Evolutionary conservation across 1,284 basidiomycete genomes (phyloP).

Genomic region (Microbotryum violaceum): DNA sequence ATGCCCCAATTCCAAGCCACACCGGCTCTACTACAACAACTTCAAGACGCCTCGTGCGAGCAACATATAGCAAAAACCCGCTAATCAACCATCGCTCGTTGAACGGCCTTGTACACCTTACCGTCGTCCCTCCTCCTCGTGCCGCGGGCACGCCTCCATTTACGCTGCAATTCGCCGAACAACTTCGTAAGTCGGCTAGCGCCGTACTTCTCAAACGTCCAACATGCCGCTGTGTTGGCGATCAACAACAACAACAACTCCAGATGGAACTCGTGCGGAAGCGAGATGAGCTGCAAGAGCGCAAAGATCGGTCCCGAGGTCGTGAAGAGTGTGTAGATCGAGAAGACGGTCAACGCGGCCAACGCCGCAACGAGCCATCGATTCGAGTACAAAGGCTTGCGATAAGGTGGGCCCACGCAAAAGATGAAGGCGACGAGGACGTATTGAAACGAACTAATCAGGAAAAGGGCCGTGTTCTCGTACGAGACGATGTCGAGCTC

Average conservation of each 20-base stretch:
- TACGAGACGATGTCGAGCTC: slow-evolving; percentile 83
- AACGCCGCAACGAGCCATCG: slow-evolving; percentile 67
- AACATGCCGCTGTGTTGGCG: slow-evolving; percentile 64
- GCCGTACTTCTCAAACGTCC: slow-evolving; percentile 58
- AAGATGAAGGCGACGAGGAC: slow-evolving; percentile 94
- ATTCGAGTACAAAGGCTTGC: slow-evolving; percentile 91
- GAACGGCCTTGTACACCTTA: slow-evolving; percentile 49
- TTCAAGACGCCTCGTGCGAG: neutral
- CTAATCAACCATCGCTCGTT: slow-evolving; percentile 44
- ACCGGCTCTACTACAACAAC: neutral
- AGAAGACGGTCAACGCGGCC: slow-evolving; percentile 59
- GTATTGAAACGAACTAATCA: slow-evolving; percentile 97
- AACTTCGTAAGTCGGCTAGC: slow-evolving; percentile 24
- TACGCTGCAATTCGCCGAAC: slow-evolving; percentile 27
- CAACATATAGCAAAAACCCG: neutral
- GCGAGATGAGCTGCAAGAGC: slow-evolving; percentile 67
- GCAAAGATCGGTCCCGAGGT: slow-evolving; percentile 57
- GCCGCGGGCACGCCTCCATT: slow-evolving; percentile 38
- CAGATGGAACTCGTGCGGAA: slow-evolving; percentile 63
- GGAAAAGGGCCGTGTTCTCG: slow-evolving; percentile 87
- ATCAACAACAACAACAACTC: slow-evolving; percentile 63
- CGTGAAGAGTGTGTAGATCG: slow-evolving; percentile 62
- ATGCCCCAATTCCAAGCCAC: no score
- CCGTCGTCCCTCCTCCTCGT: slow-evolving; percentile 42
- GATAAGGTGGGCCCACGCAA: slow-evolving; percentile 93